These are phyloP conservation scores for Saturnispora quitensis DNA, from an alignment of 805 yeast genomes.

Conservation along the genomic window DNA sequence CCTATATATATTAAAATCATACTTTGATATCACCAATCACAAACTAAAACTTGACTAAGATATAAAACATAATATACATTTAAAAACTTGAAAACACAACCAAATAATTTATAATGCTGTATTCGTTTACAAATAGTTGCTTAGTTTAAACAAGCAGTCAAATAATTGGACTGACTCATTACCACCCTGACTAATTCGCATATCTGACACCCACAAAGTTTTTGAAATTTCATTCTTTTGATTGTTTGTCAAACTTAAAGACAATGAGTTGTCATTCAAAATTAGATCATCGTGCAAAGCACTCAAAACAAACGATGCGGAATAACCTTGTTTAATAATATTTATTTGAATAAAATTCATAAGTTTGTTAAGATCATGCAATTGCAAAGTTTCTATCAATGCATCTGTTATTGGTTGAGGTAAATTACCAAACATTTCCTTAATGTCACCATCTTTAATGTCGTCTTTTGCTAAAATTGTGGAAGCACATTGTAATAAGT, in stretches of 20 bases:
- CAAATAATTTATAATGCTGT: no score
- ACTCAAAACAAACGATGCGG: conserved; percentile 23
- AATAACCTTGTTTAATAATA: conserved; percentile 27
- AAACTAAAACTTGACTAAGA: not conserved
- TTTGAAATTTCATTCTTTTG: conserved; percentile 60
- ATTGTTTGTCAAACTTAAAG: conserved; percentile 42
- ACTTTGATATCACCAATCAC: not conserved
- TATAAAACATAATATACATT: not conserved
- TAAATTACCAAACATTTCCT: conserved; percentile 29
- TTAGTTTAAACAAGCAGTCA: conserved; percentile 49
- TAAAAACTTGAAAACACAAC: not conserved
- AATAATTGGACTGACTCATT: conserved; percentile 81
- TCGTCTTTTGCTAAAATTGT: conserved; percentile 33
- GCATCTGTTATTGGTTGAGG: conserved; percentile 17
- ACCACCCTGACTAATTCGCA: conserved; percentile 70
- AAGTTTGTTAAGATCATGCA: conserved; percentile 19
- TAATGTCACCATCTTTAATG: conserved; percentile 15
- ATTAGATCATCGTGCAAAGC: conserved; percentile 27
- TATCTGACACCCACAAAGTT: conserved; percentile 66
- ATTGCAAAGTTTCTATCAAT: conserved; percentile 15
- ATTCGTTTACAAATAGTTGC: conserved; percentile 28
- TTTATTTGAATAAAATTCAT: conserved; percentile 20
- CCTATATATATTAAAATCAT: not conserved
- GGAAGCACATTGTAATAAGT: conserved; percentile 77
- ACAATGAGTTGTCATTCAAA: conserved; percentile 24